Evolutionary conservation across 441 rosid genomes (phyloP).

Genomic region (Arabidopsis lyrata): DNA sequence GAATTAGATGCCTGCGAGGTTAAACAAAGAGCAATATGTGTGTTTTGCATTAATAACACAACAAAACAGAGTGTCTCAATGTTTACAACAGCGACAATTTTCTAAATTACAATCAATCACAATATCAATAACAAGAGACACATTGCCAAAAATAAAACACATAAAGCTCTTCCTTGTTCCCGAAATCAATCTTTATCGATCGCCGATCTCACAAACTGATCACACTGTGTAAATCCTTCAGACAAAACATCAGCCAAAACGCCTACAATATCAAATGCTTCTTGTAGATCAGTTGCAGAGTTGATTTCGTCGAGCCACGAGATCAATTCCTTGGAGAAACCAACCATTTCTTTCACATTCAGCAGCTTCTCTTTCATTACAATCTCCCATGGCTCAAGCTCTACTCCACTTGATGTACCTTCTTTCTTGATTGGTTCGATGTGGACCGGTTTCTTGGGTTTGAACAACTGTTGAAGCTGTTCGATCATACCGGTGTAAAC

Average conservation of each 20-base stretch:
- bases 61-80: conserved; percentile 14
- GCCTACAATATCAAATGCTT: conserved; percentile 91
- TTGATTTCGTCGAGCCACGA: conserved; percentile 92
- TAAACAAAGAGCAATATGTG: conserved; percentile 39
- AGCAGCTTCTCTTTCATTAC: conserved; percentile 81
- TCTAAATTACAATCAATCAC: conserved; percentile 33
- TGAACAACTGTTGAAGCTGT: conserved; percentile 90
- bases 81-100: conserved; percentile 32
- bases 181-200: conserved; percentile 47
- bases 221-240: conserved; percentile 69
- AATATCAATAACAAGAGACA: conserved; percentile 25
- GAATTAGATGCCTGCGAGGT: not conserved
- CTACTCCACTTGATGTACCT: conserved; percentile 64
- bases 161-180: conserved; percentile 28
- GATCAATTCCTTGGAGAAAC: conserved; percentile 88
- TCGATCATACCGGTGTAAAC: conserved; percentile 96
- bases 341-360: conserved; percentile 88
- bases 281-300: conserved; percentile 83
- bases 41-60: conserved; percentile 31
- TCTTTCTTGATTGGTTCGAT: conserved; percentile 47
- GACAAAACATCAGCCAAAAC: conserved; percentile 82
- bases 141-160: conserved; percentile 4
- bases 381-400: conserved; percentile 86
- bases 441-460: conserved; percentile 64
- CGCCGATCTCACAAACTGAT: conserved; percentile 84